These are phyloP conservation scores for Colletotrichum lini DNA, from an alignment of 2,329 filamentous ascomycete genomes.

Conservation along the genomic window DNA sequence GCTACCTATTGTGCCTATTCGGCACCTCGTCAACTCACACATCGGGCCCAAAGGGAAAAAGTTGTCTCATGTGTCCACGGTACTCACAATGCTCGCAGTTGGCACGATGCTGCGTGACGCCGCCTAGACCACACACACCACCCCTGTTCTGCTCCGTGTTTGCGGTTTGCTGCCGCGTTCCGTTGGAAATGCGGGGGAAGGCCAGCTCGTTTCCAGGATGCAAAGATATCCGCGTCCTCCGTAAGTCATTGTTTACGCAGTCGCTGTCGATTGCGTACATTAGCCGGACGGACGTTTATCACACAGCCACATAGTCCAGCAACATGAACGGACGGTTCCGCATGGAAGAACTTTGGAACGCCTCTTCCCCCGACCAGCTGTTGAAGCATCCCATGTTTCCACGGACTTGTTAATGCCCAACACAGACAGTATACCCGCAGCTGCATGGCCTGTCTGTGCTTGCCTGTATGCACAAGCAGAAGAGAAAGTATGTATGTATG, in stretches of 20 bases:
- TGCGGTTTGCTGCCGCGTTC: conserved; percentile 13
- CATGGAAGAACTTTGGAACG: background rate
- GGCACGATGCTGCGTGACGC: background rate
- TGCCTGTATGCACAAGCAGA: background rate
- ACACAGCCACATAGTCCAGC: background rate
- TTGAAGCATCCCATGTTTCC: background rate
- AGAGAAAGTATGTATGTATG: conserved; percentile 2
- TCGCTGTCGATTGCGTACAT: background rate
- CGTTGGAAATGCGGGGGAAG: conserved; percentile 20
- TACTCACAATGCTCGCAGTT: no score
- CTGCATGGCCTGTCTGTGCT: conserved; percentile 1
- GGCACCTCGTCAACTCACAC: background rate
- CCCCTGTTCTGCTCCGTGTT: conserved; percentile 17
- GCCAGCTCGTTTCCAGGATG: conserved; percentile 8
- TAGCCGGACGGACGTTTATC: no score
- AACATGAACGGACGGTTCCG: no score
- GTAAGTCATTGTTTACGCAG: background rate
- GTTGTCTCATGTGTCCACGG: no score
- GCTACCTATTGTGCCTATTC: background rate
- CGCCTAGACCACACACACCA: conserved; percentile 10
- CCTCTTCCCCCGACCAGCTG: background rate
- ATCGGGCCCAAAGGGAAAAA: background rate
- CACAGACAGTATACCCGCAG: background rate
- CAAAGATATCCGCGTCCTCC: conserved; percentile 28
- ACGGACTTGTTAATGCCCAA: conserved; percentile 16